Evolutionary conservation across 2,329 filamentous ascomycete genomes (phyloP).

Genomic region (Pestalotiopsis sp.): DNA sequence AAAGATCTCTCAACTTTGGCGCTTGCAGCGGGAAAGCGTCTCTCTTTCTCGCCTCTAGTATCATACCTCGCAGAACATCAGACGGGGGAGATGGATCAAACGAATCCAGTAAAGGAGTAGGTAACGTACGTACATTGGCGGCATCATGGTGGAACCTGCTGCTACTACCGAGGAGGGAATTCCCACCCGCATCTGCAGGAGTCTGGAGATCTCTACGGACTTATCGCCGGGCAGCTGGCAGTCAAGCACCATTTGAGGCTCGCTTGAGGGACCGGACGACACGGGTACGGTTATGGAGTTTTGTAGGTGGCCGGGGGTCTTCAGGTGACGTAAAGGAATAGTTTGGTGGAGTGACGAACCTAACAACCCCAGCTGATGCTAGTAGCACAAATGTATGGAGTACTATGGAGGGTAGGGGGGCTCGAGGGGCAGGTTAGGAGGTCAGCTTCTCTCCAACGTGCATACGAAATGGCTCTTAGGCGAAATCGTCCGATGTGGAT

Average conservation of each 20-base stretch:
- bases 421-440: neutral
- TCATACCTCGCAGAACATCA: too few relatives aligned
- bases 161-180: neutral
- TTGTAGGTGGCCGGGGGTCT: neutral
- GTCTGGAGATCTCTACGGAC: neutral
- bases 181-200: neutral
- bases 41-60: neutral
- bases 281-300: neutral
- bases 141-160: neutral
- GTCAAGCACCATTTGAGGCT: neutral
- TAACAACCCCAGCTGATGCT: neutral
- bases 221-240: too few relatives aligned
- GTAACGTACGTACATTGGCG: too few relatives aligned
- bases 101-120: too few relatives aligned
- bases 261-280: neutral
- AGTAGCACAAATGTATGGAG: neutral
- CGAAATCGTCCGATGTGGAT: neutral
- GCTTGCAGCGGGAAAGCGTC: conserved; percentile 7
- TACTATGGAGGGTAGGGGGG: neutral
- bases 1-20: neutral
- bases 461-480: neutral
- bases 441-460: neutral
- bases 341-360: neutral
- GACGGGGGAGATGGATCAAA: too few relatives aligned
- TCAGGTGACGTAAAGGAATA: conserved; percentile 7